phyloP scores from a whole-genome alignment of 192 early-diverging fungal genomes.

The Linnemannia elongata region DNA sequence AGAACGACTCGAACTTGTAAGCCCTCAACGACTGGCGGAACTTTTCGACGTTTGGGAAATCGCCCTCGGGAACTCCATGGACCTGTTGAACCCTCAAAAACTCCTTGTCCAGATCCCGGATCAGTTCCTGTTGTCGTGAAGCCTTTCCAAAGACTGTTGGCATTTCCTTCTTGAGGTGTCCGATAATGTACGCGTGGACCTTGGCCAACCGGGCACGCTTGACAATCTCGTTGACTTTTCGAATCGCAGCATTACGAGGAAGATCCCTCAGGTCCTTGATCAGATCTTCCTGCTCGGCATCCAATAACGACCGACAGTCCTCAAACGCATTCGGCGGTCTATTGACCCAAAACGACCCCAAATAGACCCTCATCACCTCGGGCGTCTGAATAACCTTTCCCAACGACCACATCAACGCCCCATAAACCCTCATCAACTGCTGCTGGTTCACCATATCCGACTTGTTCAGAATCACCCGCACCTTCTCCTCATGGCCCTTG shows the following conservation, averaged over 20 bases:
- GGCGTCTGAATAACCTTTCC: conserved; percentile 91
- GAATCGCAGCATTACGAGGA: conserved; percentile 84
- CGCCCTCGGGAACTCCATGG: conserved; percentile 81
- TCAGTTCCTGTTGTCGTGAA: conserved; percentile 78
- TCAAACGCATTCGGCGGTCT: conserved; percentile 77
- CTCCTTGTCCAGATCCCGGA: conserved; percentile 80
- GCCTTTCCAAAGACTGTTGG: conserved; percentile 86
- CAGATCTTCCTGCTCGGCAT: conserved; percentile 83
- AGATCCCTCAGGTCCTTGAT: conserved; percentile 79
- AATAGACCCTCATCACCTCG: conserved; percentile 90
- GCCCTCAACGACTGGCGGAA: conserved; percentile 76
- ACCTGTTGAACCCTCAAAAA: conserved; percentile 80
- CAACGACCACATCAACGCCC: conserved; percentile 94
- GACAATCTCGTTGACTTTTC: conserved; percentile 93
- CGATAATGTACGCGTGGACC: conserved; percentile 89
- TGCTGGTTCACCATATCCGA: conserved; percentile 89
- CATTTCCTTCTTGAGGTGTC: conserved; percentile 86
- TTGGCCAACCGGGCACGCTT: conserved; percentile 84
- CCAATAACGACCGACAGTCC: conserved; percentile 77
- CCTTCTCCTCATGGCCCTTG: conserved; percentile 89
- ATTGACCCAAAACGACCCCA: conserved; percentile 84
- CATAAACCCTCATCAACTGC: conserved; percentile 91
- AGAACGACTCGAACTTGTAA: conserved; percentile 88
- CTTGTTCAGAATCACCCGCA: conserved; percentile 90
- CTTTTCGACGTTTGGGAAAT: conserved; percentile 85